Evolutionary conservation across 1,284 basidiomycete genomes (phyloP).

Genomic region (Phylloboletellus chloephorus): DNA sequence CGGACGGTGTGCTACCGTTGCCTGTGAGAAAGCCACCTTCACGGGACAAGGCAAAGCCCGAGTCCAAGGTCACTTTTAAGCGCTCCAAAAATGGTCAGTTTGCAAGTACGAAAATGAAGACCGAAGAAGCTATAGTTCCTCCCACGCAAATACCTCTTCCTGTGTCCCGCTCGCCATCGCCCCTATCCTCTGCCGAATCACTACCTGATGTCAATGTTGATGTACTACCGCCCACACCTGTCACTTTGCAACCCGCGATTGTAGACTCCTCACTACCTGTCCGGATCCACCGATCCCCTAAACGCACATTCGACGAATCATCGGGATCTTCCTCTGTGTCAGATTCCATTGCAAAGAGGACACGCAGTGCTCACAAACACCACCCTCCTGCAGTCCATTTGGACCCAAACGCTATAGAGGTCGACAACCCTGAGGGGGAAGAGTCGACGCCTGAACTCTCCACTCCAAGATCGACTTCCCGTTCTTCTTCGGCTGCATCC

Average conservation of each 20-base stretch:
- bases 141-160: slow-evolving; percentile 37
- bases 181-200: slow-evolving; percentile 31
- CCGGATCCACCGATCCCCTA: slow-evolving; percentile 48
- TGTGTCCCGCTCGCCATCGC: slow-evolving; percentile 45
- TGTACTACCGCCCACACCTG: slow-evolving; percentile 26
- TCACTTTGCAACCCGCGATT: slow-evolving; percentile 14
- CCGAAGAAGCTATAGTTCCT: slow-evolving; percentile 19
- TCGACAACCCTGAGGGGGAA: slow-evolving; percentile 34
- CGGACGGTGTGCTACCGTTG: slow-evolving; percentile 24
- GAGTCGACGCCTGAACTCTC: slow-evolving; percentile 43
- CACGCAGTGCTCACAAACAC: slow-evolving; percentile 28
- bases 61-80: slow-evolving; percentile 30
- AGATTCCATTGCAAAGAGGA: slow-evolving; percentile 41
- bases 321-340: slow-evolving; percentile 43
- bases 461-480: slow-evolving; percentile 38
- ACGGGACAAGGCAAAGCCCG: slow-evolving; percentile 19
- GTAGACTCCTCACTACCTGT: slow-evolving; percentile 27
- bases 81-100: slow-evolving; percentile 29
- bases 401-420: slow-evolving; percentile 21
- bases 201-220: slow-evolving; percentile 28
- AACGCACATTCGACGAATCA: slow-evolving; percentile 64
- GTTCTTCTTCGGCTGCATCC: slow-evolving; percentile 40
- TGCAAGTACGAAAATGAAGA: slow-evolving; percentile 21
- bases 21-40: slow-evolving; percentile 27
- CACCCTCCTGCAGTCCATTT: slow-evolving; percentile 19